These are phyloP conservation scores for Trichoderma harzianum DNA, from an alignment of 2,329 filamentous ascomycete genomes.

Conservation along the genomic window DNA sequence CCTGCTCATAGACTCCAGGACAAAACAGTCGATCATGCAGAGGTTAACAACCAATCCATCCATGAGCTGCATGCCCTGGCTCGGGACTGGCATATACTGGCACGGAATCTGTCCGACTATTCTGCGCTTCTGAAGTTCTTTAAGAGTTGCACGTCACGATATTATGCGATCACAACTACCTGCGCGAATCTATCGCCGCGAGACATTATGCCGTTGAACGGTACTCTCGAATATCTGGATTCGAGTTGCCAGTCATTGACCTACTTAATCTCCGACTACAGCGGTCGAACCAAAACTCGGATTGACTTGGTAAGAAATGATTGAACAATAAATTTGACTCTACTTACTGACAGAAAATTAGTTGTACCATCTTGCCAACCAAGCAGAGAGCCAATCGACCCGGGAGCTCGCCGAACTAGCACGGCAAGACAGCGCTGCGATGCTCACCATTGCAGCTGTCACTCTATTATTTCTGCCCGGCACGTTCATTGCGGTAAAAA, in stretches of 20 bases:
- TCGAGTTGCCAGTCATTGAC: background rate
- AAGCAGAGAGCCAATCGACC: background rate
- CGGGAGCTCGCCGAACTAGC: background rate
- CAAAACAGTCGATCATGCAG: background rate
- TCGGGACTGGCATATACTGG: background rate
- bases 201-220: background rate
- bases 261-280: background rate
- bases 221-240: background rate
- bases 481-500: slow-evolving; percentile 43
- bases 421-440: slow-evolving; percentile 44
- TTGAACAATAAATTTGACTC: accelerated
- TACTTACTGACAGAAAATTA: background rate
- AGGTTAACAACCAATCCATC: background rate
- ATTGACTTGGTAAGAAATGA: background rate
- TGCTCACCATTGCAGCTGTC: slow-evolving; percentile 50
- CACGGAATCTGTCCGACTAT: background rate
- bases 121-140: background rate
- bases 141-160: background rate
- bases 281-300: background rate
- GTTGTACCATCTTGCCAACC: background rate
- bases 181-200: too few relatives aligned
- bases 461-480: slow-evolving; percentile 48
- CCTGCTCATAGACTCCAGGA: background rate
- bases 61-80: background rate
- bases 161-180: background rate